These are phyloP conservation scores for Thelonectria discophora DNA, from an alignment of 2,329 filamentous ascomycete species.

Conservation along the genomic window DNA sequence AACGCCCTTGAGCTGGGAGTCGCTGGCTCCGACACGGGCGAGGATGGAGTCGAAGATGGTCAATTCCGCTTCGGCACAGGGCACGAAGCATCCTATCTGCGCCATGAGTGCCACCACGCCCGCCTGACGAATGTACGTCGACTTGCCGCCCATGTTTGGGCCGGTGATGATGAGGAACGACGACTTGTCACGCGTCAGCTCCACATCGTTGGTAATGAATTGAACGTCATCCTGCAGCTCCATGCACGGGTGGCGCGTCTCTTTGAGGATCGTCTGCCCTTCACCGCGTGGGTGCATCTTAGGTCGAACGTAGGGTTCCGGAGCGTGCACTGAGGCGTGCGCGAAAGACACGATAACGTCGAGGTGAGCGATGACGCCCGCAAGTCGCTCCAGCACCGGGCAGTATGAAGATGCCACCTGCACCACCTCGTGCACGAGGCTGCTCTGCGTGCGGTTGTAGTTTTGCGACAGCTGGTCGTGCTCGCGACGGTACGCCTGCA, in stretches of 20 bases:
- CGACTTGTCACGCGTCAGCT: constrained; percentile 77
- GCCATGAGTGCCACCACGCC: constrained; percentile 98
- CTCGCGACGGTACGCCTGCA: constrained; percentile 84
- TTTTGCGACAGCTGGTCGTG: constrained; percentile 93
- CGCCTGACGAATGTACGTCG: constrained; percentile 96
- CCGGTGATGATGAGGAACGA: constrained; percentile 97
- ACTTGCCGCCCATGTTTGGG: constrained; percentile 99
- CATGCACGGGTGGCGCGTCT: constrained; percentile 95
- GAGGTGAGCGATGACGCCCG: constrained; percentile 87
- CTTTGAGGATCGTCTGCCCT: constrained; percentile 88
- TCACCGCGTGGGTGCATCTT: constrained; percentile 89
- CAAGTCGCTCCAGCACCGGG: constrained; percentile 89
- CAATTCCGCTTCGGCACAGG: constrained; percentile 87
- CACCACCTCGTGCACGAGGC: constrained; percentile 91
- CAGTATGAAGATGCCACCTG: constrained; percentile 93
- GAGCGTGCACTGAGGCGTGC: constrained; percentile 91
- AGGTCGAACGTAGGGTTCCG: constrained; percentile 88
- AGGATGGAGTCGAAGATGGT: constrained; percentile 98
- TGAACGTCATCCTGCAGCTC: constrained; percentile 98
- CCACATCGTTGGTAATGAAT: constrained; percentile 98
- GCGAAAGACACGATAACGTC: constrained; percentile 96
- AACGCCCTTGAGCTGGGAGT: constrained; percentile 96
- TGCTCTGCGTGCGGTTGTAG: constrained; percentile 93
- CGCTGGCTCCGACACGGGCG: constrained; percentile 92
- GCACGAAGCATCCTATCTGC: constrained; percentile 95